Conservation (phyloP, 2,329 filamentous ascomycete species). For the Fusarium praegraminearum region DNA sequence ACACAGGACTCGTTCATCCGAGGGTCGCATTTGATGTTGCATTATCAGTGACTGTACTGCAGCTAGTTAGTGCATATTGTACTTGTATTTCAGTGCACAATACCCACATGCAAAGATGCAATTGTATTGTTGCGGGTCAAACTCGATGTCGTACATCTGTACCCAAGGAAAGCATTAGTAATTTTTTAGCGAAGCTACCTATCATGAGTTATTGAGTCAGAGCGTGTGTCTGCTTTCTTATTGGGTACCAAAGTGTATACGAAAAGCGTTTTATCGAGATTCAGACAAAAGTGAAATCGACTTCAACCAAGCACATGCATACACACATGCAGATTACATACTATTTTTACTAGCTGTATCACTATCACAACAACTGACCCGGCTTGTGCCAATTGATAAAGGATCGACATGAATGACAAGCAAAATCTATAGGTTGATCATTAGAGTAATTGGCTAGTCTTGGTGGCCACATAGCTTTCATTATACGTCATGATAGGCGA, state of each 20-base stretch:
- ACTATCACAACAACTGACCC: conserved; percentile 6
- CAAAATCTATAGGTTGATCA: not conserved
- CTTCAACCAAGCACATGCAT: not conserved
- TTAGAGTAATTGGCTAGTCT: not conserved
- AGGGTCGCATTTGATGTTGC: conserved; percentile 4
- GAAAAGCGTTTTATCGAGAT: not conserved
- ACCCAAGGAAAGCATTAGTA: not conserved
- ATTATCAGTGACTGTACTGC: not conserved
- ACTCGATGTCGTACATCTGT: conserved; percentile 3
- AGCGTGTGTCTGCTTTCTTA: not conserved
- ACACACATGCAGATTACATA: not conserved
- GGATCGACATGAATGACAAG: conserved; percentile 19
- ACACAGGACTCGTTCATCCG: not conserved
- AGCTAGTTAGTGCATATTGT: not conserved
- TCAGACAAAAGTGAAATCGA: not conserved
- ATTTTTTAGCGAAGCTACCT: conserved; percentile 5
- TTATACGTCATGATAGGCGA: conserved; percentile 24
- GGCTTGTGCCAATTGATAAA: conserved; percentile 2
- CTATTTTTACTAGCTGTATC: not conserved
- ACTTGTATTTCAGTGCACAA: not conserved
- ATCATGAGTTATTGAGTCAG: conserved; percentile 9
- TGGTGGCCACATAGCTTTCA: not conserved
- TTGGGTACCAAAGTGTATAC: not conserved
- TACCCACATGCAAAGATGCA: not conserved
- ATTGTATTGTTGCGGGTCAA: conserved; percentile 1